A percentile compares a stretch with the other conserved stretches of the same genome.
These are phyloP conservation scores for Epichloe brachyelytri DNA, from an alignment of 2,329 filamentous ascomycete species.

Conservation along the genomic window DNA sequence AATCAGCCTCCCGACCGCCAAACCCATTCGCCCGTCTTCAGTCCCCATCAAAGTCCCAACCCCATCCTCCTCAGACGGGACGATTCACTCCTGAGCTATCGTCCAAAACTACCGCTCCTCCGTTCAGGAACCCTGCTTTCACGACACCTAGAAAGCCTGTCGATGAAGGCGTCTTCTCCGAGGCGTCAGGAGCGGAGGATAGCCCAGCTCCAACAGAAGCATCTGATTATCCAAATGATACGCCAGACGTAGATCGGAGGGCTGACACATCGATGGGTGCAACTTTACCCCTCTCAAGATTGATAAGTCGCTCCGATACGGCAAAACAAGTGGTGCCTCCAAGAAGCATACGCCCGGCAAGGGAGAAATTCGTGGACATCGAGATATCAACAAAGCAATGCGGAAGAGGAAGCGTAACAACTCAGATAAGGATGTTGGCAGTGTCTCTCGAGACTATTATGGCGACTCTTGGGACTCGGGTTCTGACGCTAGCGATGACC, in stretches of 20 bases:
- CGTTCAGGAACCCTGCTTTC: conserved; percentile 52
- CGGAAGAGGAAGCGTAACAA: conserved; percentile 42
- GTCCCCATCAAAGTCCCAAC: conserved; percentile 29
- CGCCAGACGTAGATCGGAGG: conserved; percentile 36
- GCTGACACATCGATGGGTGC: conserved; percentile 28
- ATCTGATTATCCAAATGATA: conserved; percentile 39
- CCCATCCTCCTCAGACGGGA: conserved; percentile 27
- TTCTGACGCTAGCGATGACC: conserved; percentile 26
- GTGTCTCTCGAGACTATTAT: conserved; percentile 28
- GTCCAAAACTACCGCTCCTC: conserved; percentile 30
- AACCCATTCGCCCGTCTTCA: conserved; percentile 24
- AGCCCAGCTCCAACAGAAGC: conserved; percentile 46
- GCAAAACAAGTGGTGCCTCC: conserved; percentile 25
- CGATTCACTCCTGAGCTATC: conserved; percentile 32
- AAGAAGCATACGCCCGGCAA: conserved; percentile 39
- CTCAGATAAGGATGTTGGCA: conserved; percentile 39
- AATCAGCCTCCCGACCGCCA: conserved; percentile 16
- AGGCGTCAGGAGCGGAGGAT: conserved; percentile 44
- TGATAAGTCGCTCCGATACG: conserved; percentile 33
- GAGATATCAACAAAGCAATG: conserved; percentile 24
- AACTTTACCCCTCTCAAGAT: conserved; percentile 33
- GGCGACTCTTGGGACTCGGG: conserved; percentile 36
- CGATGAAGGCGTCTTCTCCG: conserved; percentile 40
- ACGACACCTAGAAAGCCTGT: conserved; percentile 48
- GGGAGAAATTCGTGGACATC: conserved; percentile 47